Evolutionary conservation across 345 rosid genomes (phyloP), one percentile per base, ranked within the genome.

Genomic region (Streptanthus diversifolius): DNA sequence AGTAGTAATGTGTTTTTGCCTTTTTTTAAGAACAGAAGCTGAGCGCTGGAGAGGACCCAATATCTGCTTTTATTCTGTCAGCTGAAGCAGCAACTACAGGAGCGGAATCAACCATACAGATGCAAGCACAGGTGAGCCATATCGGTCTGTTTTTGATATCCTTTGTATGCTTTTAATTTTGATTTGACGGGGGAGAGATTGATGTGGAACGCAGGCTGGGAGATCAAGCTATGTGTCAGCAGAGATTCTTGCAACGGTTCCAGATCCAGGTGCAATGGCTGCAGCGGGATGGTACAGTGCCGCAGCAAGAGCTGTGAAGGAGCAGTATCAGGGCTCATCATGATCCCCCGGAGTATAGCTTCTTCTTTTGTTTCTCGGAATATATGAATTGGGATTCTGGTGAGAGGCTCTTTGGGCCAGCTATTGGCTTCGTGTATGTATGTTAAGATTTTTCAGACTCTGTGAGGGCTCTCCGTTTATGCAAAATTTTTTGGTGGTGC

Each of bases 251-350:
- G 83, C 85, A 7, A 63, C 84, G 2, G 95, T 85, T 70, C 97
- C 97, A 17, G 97, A 91, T 77, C 98, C 98, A 0, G 97, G 97
- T 27, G 98, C 98, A 15, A 85, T 93, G 95, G 96, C 91, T 4
- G 92, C 85, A 63, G 95, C 98, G 43, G 70, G 86, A 22, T 93
- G 98, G 98, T 93, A 86, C 77, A 81, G 86, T 71, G 98, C 98
- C 0, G 97, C 95, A 41, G 97, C 96, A 61, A 71, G 92, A 70
- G 98, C 96, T 24, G 83, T 93, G 49, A 83, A 82, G 78, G 84
- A 82, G 41, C 82, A 73, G 62, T 68, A 17, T 61, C 41, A 63
- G 47, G 53, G 80, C 41, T 70, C 72, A 18, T 63, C 70, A 64
- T 58, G 60, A 62, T 39, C 70, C 48, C 24, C 10, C 9, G 19